phyloP scores from a whole-genome alignment of 2,329 filamentous ascomycete species.

The Cladophialophora exuberans region DNA sequence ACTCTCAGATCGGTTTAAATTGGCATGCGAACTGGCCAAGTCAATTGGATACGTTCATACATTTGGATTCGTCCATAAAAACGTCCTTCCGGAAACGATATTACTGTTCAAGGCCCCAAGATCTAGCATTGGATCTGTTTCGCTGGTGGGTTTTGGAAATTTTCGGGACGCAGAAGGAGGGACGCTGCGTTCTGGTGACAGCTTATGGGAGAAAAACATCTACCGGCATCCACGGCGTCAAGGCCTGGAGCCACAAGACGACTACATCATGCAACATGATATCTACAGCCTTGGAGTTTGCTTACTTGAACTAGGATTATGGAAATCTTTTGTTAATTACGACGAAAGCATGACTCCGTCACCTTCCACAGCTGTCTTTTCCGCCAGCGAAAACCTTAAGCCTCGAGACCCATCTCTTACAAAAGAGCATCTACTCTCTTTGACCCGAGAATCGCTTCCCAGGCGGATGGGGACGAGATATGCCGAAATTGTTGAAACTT shows the following conservation, averaged over 20 bases:
- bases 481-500: conserved; percentile 37
- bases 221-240: conserved; percentile 57
- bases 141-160: conserved; percentile 52
- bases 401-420: neutral
- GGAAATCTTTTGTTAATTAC: conserved; percentile 43
- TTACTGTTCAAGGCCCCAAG: conserved; percentile 34
- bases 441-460: conserved; percentile 34
- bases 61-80: conserved; percentile 41
- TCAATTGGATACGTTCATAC: conserved; percentile 38
- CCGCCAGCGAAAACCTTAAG: neutral
- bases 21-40: conserved; percentile 27
- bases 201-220: conserved; percentile 49
- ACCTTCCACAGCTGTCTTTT: neutral
- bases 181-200: conserved; percentile 43
- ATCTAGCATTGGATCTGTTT: conserved; percentile 36
- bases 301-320: conserved; percentile 57
- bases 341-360: neutral
- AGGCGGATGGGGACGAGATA: conserved; percentile 41
- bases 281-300: conserved; percentile 61
- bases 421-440: neutral
- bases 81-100: conserved; percentile 41
- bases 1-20: neutral
- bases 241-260: conserved; percentile 42
- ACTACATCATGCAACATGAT: conserved; percentile 58
- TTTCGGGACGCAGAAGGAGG: conserved; percentile 42